Evolutionary conservation across 768 basidiomycete species (phyloP).

Genomic region (Neoboletus subvelutipes): DNA sequence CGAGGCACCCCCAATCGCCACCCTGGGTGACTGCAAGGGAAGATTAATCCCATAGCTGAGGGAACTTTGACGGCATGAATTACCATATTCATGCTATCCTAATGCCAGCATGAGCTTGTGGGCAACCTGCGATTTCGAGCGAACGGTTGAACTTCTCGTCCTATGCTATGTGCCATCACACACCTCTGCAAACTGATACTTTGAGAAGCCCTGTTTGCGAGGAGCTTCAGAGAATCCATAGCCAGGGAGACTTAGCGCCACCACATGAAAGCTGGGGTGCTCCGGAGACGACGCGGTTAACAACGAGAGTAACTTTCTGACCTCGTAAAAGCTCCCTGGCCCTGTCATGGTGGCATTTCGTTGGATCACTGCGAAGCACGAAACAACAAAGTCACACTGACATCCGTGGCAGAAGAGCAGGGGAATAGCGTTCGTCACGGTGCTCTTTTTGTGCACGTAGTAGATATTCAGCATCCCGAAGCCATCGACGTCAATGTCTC

Average conservation of each 20-base stretch:
- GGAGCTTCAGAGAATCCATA: constrained; percentile 58
- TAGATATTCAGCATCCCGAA: not conserved
- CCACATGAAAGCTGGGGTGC: constrained; percentile 58
- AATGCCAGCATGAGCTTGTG: not conserved
- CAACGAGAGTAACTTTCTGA: constrained; percentile 53
- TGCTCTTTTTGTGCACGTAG: not conserved
- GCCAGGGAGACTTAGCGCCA: constrained; percentile 54
- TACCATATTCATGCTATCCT: not conserved
- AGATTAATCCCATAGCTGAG: no score
- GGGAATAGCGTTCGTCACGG: not conserved
- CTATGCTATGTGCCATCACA: not conserved
- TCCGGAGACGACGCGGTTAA: constrained; percentile 38
- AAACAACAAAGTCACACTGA: not conserved
- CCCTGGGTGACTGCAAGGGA: no score
- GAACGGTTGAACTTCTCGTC: no score
- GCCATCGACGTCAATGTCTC: not conserved
- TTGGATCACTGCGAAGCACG: not conserved
- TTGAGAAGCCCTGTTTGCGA: constrained; percentile 42
- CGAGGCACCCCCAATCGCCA: no score
- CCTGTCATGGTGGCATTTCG: constrained; percentile 33
- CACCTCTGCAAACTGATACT: not conserved
- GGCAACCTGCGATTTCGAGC: not conserved
- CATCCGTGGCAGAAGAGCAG: not conserved
- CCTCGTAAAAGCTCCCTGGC: constrained; percentile 61
- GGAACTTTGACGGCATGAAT: no score